Evolutionary conservation across 441 rosid genomes (phyloP).

Genomic region (Pelargonium australe): DNA sequence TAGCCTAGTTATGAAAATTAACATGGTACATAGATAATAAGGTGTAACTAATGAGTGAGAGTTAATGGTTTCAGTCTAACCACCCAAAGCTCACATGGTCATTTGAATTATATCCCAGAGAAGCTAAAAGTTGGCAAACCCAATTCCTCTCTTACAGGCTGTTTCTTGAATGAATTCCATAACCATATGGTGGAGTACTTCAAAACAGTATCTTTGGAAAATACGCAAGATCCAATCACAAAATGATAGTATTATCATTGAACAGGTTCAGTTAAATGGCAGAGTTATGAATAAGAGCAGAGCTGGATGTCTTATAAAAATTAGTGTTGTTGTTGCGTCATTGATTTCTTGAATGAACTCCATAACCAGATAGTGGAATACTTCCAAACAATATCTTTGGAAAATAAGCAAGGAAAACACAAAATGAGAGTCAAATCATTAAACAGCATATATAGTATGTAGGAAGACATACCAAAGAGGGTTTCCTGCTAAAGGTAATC

Average conservation of each 20-base stretch:
- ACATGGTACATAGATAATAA: not conserved
- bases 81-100: not conserved
- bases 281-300: not conserved
- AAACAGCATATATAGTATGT: not conserved
- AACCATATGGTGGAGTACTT: not conserved
- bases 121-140: not conserved
- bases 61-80: not conserved
- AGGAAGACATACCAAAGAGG: slow-evolving; percentile 57
- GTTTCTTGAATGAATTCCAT: not conserved
- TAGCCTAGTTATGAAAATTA: too few species aligned
- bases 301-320: not conserved
- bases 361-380: too few species aligned
- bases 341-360: too few species aligned
- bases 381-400: too few species aligned
- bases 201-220: not conserved
- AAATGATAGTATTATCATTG: not conserved
- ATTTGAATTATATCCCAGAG: not conserved
- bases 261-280: not conserved
- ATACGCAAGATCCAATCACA: slow-evolving; percentile 1
- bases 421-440: not conserved
- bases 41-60: not conserved
- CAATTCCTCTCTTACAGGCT: not conserved
- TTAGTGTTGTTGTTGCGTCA: too few species aligned
- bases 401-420: too few species aligned
- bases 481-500: slow-evolving; percentile 87